phyloP scores from a whole-genome alignment of 106 monocot species.

The Dioscorea dumetorum region DNA sequence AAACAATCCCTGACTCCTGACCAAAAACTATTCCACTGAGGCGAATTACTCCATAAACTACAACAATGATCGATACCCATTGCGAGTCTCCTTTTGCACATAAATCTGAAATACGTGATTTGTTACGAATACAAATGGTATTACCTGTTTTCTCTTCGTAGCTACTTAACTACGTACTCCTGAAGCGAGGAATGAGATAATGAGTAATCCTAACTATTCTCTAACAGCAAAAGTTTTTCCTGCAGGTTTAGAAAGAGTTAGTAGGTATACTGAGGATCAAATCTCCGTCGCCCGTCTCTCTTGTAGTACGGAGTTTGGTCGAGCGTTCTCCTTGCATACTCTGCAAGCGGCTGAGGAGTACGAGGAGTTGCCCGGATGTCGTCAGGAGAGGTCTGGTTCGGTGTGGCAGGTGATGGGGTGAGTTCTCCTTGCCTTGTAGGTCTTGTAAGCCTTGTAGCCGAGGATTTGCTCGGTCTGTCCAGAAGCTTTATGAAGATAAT shows the following conservation, averaged over 20 bases:
- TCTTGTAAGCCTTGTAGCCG: slow-evolving; percentile 2
- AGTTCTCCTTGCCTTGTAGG: slow-evolving; percentile 7
- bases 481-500: slow-evolving; percentile 50
- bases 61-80: no score
- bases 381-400: slow-evolving; percentile 2
- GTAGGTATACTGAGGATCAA: slow-evolving; percentile 79
- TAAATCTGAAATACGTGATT: no score
- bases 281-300: slow-evolving; percentile 48
- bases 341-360: slow-evolving; percentile 78
- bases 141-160: no score
- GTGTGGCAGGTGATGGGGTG: slow-evolving; percentile 11
- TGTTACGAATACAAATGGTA: no score
- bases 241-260: slow-evolving; percentile 10
- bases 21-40: no score
- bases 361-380: slow-evolving; percentile 23
- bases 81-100: no score
- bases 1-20: no score
- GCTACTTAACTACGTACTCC: no score
- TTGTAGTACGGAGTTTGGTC: slow-evolving; percentile 93
- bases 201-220: no score
- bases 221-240: no score
- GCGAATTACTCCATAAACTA: no score
- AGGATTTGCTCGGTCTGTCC: slow-evolving; percentile 36
- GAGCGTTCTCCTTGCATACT: slow-evolving; percentile 80
- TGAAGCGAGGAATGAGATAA: no score